phyloP scores from a whole-genome alignment of 78 protist species.

The Diacronema lutheri region DNA sequence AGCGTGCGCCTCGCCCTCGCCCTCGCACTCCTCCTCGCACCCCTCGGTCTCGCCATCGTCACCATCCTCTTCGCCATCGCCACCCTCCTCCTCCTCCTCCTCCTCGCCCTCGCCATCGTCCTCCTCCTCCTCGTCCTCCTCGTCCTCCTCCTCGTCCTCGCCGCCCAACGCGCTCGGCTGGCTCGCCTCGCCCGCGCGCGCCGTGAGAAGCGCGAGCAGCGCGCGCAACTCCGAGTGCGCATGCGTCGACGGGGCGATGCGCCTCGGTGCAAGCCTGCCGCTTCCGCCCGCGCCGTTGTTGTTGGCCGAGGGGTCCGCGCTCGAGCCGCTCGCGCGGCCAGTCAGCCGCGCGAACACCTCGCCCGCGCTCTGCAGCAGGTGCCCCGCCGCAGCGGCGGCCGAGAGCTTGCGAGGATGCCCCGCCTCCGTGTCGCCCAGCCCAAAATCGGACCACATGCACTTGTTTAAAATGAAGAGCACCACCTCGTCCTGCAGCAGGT shows the following conservation, averaged over 20 bases:
- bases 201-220: not conserved
- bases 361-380: not conserved
- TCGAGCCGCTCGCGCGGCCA: not conserved
- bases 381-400: not conserved
- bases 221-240: not conserved
- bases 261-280: not conserved
- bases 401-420: not conserved
- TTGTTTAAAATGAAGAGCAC: not conserved
- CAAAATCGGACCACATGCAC: not conserved
- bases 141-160: not conserved
- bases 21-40: no score
- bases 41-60: not conserved
- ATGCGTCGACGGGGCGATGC: not conserved
- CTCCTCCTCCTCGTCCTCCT: not conserved
- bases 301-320: not conserved
- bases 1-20: no score
- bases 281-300: not conserved
- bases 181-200: not conserved
- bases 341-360: not conserved
- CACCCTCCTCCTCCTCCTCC: not conserved
- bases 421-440: not conserved
- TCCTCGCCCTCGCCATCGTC: not conserved
- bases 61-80: not conserved
- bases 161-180: not conserved
- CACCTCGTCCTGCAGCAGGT: not conserved